These are phyloP conservation scores for Colletotrichum sojae DNA, from an alignment of 2,329 filamentous ascomycete species.

Conservation along the genomic window DNA sequence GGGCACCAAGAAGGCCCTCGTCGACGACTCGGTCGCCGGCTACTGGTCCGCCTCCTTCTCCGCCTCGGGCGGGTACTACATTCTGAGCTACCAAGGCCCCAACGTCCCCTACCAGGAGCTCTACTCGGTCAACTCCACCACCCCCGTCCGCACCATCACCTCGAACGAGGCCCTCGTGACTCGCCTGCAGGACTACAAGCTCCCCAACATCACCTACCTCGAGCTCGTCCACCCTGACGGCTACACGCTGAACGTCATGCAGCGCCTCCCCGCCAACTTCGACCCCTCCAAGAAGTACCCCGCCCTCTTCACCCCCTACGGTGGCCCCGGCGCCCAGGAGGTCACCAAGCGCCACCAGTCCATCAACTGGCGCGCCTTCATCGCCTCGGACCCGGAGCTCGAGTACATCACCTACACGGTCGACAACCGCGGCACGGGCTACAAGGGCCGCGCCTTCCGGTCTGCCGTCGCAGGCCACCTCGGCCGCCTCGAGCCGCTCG, in stretches of 20 bases:
- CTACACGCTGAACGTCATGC: conserved; percentile 74
- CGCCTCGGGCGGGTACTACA: conserved; percentile 72
- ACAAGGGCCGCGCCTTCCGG: conserved; percentile 74
- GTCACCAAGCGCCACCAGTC: conserved; percentile 70
- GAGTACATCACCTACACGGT: conserved; percentile 78
- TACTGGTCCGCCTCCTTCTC: conserved; percentile 78
- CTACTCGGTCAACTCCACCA: conserved; percentile 68
- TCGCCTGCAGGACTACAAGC: conserved; percentile 70
- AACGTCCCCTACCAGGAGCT: conserved; percentile 79
- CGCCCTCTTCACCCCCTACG: conserved; percentile 77
- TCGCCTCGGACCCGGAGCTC: conserved; percentile 76
- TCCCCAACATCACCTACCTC: conserved; percentile 76
- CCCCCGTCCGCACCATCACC: conserved; percentile 70
- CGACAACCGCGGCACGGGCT: conserved; percentile 77
- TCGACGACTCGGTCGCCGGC: conserved; percentile 71
- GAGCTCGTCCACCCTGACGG: conserved; percentile 74
- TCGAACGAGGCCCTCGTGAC: conserved; percentile 71
- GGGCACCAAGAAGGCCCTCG: conserved; percentile 69
- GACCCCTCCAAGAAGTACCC: conserved; percentile 75
- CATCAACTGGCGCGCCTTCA: conserved; percentile 73
- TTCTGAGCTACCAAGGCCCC: conserved; percentile 75
- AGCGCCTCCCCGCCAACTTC: conserved; percentile 76
- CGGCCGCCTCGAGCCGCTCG: conserved; percentile 73
- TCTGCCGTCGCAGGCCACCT: conserved; percentile 70
- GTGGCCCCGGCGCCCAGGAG: conserved; percentile 75